phyloP scores from a whole-genome alignment of 2,329 filamentous ascomycete genomes.

The Davidsoniella eucalypti region DNA sequence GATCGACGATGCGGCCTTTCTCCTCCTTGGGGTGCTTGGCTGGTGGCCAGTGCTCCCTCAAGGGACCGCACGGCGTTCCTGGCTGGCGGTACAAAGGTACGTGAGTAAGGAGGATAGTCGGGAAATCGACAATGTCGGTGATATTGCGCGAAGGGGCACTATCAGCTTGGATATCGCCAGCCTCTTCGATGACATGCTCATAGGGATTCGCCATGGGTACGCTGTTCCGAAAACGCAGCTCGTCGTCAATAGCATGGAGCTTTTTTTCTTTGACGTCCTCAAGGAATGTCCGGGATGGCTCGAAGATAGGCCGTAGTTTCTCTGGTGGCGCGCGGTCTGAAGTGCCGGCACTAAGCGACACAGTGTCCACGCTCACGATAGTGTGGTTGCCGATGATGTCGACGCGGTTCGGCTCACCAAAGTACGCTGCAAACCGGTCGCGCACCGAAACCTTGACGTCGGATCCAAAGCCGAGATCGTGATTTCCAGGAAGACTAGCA shows the following conservation, averaged over 20 bases:
- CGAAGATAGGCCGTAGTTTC: constrained; percentile 49
- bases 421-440: constrained; percentile 70
- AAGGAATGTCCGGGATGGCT: constrained; percentile 62
- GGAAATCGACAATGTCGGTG: constrained; percentile 47
- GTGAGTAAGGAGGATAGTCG: constrained; percentile 78
- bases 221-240: constrained; percentile 43
- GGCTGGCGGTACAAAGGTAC: constrained; percentile 73
- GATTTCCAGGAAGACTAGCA: constrained; percentile 78
- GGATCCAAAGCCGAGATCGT: constrained; percentile 81
- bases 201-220: constrained; percentile 35
- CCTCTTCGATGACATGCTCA: constrained; percentile 19
- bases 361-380: constrained; percentile 77
- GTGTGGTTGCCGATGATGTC: constrained; percentile 91
- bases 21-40: constrained; percentile 31
- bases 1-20: constrained; percentile 28
- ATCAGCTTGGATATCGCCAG: neutral
- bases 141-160: constrained; percentile 16
- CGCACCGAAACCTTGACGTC: constrained; percentile 69
- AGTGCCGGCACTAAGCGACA: constrained; percentile 63
- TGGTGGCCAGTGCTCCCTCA: constrained; percentile 70
- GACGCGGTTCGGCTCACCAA: constrained; percentile 80
- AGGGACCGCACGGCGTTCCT: constrained; percentile 73
- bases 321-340: constrained; percentile 34
- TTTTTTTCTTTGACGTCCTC: constrained; percentile 47
- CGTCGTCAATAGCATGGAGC: constrained; percentile 48